These are phyloP conservation scores for Oldenlandia corymbosa DNA, from an alignment of 257 asterid genomes.

Conservation along the genomic window DNA sequence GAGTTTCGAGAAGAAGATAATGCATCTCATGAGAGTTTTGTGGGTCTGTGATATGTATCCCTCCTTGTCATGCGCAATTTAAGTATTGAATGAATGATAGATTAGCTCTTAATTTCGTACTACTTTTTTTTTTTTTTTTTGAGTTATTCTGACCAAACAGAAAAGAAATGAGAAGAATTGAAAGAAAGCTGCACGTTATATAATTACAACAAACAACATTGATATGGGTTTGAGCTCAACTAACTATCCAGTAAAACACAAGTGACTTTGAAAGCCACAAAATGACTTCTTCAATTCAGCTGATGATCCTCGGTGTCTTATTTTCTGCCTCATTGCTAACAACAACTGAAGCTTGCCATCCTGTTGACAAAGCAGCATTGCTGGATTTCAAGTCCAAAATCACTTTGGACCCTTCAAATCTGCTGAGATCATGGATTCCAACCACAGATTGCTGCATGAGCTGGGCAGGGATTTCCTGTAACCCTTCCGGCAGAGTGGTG, in stretches of 20 bases:
- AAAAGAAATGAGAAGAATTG: no score
- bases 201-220: not conserved
- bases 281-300: no score
- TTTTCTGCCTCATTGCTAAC: slow-evolving; percentile 9
- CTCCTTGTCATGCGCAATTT: not conserved
- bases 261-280: not conserved
- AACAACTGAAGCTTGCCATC: slow-evolving; percentile 41
- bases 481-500: slow-evolving; percentile 39
- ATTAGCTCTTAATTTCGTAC: no score
- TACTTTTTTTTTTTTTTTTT: no score
- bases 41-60: not conserved
- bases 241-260: not conserved
- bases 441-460: slow-evolving; percentile 53
- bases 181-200: slow-evolving; percentile 6
- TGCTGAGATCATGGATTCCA: slow-evolving; percentile 52
- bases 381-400: slow-evolving; percentile 46
- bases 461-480: slow-evolving; percentile 61
- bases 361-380: slow-evolving; percentile 42
- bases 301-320: slow-evolving; percentile 21
- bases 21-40: not conserved
- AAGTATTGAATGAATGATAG: no score
- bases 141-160: no score
- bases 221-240: not conserved
- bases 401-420: slow-evolving; percentile 39
- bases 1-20: not conserved